Evolutionary conservation across 78 protist species (phyloP).

Genomic region (Speleostelium caveatum): DNA sequence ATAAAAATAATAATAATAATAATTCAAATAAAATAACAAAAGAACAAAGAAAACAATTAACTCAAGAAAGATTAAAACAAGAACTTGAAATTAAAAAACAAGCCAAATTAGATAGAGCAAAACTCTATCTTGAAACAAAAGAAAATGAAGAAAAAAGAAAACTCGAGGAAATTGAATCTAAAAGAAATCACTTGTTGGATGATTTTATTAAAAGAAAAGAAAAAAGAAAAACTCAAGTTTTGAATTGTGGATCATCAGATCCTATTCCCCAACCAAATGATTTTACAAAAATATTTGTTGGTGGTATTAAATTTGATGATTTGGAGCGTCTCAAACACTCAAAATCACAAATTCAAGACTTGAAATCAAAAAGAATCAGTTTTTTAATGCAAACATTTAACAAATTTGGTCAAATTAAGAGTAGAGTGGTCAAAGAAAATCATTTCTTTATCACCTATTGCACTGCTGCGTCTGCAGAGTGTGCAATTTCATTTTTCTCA

Average conservation of each 20-base stretch:
- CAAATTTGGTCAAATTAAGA: slow-evolving; percentile 16
- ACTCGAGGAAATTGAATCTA: neutral
- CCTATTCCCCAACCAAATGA: neutral
- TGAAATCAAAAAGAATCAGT: slow-evolving; percentile 10
- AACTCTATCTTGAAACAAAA: neutral
- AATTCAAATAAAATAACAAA: neutral
- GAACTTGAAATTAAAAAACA: neutral
- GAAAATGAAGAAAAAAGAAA: neutral
- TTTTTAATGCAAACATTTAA: slow-evolving; percentile 5
- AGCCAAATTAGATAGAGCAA: slow-evolving; percentile 15
- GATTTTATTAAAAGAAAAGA: slow-evolving; percentile 17
- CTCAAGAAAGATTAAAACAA: neutral
- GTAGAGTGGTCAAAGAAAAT: slow-evolving; percentile 18
- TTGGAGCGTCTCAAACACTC: neutral
- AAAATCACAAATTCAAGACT: neutral
- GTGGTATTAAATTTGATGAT: slow-evolving; percentile 42
- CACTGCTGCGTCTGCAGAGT: neutral
- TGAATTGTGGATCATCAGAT: neutral
- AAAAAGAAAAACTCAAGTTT: neutral
- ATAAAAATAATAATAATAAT: neutral
- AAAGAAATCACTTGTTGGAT: neutral
- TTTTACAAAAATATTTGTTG: slow-evolving; percentile 52
- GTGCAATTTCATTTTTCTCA: neutral
- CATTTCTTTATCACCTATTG: slow-evolving; percentile 40
- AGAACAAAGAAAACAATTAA: neutral